These are phyloP conservation scores for Lentinula sp. DNA, from an alignment of 768 basidiomycete species.

Conservation along the genomic window DNA sequence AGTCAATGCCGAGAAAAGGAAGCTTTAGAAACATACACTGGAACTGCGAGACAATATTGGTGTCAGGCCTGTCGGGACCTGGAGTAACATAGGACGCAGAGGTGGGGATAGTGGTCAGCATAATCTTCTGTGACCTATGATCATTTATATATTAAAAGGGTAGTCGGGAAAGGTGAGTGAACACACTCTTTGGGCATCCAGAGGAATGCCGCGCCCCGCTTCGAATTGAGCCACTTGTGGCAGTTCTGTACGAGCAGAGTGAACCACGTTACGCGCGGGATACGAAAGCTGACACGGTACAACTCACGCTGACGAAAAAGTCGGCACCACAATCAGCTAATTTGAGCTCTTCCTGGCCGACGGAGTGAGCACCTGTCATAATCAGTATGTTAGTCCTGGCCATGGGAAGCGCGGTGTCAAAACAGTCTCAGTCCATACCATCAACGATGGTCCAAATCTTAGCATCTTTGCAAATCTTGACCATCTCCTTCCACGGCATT, in stretches of 20 bases:
- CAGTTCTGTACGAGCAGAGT: conserved; percentile 34
- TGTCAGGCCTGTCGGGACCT: conserved; percentile 21
- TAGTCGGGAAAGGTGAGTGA: conserved; percentile 12
- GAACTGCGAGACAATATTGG: conserved; percentile 40
- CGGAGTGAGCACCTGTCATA: conserved; percentile 45
- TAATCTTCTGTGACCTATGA: conserved; percentile 56
- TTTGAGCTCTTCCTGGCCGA: conserved; percentile 54
- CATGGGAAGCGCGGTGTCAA: background rate
- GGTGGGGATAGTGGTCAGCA: conserved; percentile 55
- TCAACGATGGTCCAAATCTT: conserved; percentile 50
- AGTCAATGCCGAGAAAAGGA: background rate
- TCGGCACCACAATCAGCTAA: conserved; percentile 41
- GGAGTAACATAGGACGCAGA: conserved; percentile 47
- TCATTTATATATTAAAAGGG: no score
- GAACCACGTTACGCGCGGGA: background rate
- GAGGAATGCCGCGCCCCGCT: conserved; percentile 47
- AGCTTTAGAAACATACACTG: conserved; percentile 33
- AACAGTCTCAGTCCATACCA: background rate
- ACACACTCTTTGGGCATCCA: conserved; percentile 22
- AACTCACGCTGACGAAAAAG: conserved; percentile 41
- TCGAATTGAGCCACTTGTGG: conserved; percentile 59
- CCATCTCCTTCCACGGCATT: conserved; percentile 57
- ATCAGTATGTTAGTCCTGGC: no score
- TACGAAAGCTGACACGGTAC: conserved; percentile 23
- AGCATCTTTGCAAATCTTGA: conserved; percentile 46